These are phyloP conservation scores for Paecilomyces sp. DNA, from an alignment of 2,329 filamentous ascomycete genomes.

Conservation along the genomic window DNA sequence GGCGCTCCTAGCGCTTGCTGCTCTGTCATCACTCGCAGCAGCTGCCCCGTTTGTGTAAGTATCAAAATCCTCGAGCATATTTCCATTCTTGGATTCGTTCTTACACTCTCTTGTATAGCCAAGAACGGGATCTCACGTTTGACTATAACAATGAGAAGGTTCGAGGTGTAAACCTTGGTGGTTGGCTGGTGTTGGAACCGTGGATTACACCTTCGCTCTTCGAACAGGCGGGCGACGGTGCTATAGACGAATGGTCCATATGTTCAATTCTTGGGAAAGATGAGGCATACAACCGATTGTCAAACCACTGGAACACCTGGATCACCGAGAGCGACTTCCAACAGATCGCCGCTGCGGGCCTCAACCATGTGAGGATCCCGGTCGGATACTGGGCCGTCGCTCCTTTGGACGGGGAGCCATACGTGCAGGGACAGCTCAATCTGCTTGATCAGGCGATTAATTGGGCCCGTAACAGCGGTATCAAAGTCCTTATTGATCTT, in stretches of 20 bases:
- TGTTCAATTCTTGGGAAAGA: constrained; percentile 43
- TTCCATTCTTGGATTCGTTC: neutral
- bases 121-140: constrained; percentile 35
- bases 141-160: constrained; percentile 50
- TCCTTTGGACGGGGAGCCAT: constrained; percentile 49
- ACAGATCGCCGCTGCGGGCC: constrained; percentile 47
- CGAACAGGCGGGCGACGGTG: constrained; percentile 39
- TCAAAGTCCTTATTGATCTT: constrained; percentile 62
- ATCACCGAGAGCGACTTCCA: constrained; percentile 50
- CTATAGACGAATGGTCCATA: constrained; percentile 53
- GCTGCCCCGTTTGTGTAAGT: neutral
- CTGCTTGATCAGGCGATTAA: constrained; percentile 51
- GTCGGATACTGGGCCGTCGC: constrained; percentile 60
- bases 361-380: constrained; percentile 60
- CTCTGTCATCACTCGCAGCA: neutral
- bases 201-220: constrained; percentile 60
- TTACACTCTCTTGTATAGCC: constrained; percentile 10
- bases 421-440: constrained; percentile 54
- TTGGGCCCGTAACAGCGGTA: constrained; percentile 51
- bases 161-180: constrained; percentile 59
- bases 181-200: constrained; percentile 58
- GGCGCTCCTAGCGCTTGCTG: neutral
- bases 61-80: neutral
- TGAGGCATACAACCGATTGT: constrained; percentile 41
- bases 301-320: constrained; percentile 54